A percentile compares a stretch with the other conserved stretches of the same genome.
These are phyloP conservation scores for Trichoderma sp. DNA, from an alignment of 2,329 filamentous ascomycete species.

Conservation along the genomic window DNA sequence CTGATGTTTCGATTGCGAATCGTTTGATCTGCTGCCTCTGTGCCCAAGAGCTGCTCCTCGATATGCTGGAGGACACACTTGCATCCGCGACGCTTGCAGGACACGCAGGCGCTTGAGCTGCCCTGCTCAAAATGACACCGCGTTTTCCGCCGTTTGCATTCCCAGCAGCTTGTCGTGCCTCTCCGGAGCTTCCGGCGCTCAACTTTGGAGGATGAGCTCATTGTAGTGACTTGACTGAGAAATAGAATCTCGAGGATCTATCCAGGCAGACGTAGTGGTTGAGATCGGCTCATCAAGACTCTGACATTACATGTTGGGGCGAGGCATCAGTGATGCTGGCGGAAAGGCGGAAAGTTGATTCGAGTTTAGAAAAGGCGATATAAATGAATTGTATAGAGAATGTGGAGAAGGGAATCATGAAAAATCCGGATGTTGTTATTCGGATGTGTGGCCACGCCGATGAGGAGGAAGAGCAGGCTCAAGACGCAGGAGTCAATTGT, in stretches of 20 bases:
- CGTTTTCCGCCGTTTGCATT: conserved; percentile 3
- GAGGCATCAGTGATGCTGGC: neutral
- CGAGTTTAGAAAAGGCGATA: neutral
- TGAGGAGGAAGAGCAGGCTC: neutral
- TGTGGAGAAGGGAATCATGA: neutral
- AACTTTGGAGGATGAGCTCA: neutral
- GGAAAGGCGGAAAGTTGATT: neutral
- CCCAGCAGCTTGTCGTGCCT: conserved; percentile 13
- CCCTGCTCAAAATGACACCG: neutral
- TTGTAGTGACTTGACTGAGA: neutral
- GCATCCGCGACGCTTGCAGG: conserved; percentile 1
- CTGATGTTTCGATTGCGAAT: neutral
- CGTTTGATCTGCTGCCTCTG: neutral
- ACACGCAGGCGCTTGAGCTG: neutral
- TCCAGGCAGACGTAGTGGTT: neutral
- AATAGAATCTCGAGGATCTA: too few relatives aligned
- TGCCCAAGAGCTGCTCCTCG: neutral
- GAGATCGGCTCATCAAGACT: neutral
- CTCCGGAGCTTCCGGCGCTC: conserved; percentile 2
- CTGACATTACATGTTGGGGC: neutral
- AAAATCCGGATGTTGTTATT: neutral
- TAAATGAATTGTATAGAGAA: too few relatives aligned
- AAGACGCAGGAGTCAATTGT: neutral
- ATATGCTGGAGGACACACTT: neutral
- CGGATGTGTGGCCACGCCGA: neutral